Percentiles rank a stretch among this genome's conserved stretches.
Conservation (phyloP, 129 eudicot species). For the Cynara cardunculus region DNA sequence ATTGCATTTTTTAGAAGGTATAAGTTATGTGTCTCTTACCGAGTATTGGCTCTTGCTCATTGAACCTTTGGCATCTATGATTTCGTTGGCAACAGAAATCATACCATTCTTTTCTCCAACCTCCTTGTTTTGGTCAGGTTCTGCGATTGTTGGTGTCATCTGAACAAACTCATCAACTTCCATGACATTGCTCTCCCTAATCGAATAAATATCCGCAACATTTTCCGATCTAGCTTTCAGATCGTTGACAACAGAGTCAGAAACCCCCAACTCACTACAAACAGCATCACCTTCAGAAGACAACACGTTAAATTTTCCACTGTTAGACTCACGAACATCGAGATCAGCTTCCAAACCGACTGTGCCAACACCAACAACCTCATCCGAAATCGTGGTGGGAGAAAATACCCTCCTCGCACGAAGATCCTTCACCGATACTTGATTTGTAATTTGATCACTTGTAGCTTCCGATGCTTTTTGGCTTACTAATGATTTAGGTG, state of each 20-base stretch:
- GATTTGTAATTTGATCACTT: not conserved
- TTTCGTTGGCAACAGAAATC: slow-evolving; percentile 9
- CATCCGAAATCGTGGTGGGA: slow-evolving; percentile 17
- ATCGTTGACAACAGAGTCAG: not conserved
- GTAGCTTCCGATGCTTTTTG: not conserved
- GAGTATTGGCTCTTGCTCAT: slow-evolving; percentile 16
- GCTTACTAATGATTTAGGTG: not conserved
- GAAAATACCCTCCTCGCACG: slow-evolving; percentile 54
- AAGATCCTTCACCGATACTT: slow-evolving; percentile 35
- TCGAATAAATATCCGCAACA: not conserved
- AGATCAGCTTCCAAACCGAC: not conserved
- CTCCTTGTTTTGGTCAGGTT: not conserved
- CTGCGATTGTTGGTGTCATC: slow-evolving; percentile 7
- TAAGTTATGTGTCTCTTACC: slow-evolving; percentile 8
- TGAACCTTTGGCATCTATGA: not conserved
- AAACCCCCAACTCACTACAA: slow-evolving; percentile 6
- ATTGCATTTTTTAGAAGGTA: not conserved
- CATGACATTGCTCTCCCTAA: not conserved
- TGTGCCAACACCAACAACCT: slow-evolving; percentile 6
- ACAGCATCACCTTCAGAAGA: not conserved
- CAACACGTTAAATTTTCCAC: slow-evolving; percentile 4
- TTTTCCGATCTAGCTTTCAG: slow-evolving; percentile 1
- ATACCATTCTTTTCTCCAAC: slow-evolving; percentile 7
- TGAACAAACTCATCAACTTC: slow-evolving; percentile 13
- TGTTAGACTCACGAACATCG: not conserved